Conservation (phyloP, 2,329 filamentous ascomycete species). For the Aschersonia sp. region DNA sequence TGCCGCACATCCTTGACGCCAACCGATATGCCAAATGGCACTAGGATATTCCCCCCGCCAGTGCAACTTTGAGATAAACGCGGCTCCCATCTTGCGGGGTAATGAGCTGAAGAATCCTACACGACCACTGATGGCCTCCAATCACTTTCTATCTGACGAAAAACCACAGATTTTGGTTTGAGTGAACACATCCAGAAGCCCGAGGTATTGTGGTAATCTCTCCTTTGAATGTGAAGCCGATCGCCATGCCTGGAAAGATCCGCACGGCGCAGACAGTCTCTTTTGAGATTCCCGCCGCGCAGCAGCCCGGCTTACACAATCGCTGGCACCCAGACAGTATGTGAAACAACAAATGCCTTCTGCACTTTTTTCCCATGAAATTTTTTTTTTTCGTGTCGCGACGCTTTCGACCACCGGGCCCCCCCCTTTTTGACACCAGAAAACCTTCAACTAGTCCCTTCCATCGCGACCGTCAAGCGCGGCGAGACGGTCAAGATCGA, state of each 20-base stretch:
- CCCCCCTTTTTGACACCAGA: not conserved
- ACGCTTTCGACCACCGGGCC: not conserved
- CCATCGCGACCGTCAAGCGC: conserved; percentile 57
- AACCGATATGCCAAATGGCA: not conserved
- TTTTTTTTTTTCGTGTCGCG: not conserved
- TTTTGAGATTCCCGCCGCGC: conserved; percentile 53
- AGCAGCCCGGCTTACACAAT: conserved; percentile 63
- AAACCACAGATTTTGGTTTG: too few species aligned
- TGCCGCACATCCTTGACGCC: too few species aligned
- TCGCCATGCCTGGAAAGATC: conserved; percentile 29
- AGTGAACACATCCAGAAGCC: not conserved
- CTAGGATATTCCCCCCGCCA: not conserved
- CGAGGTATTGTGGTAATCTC: not conserved
- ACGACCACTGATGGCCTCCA: not conserved
- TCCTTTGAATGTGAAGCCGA: not conserved
- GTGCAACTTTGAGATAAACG: not conserved
- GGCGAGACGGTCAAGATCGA: conserved; percentile 88
- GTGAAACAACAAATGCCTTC: conserved; percentile 7
- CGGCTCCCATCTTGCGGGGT: not conserved
- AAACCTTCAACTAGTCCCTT: conserved; percentile 46
- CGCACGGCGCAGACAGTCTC: conserved; percentile 38
- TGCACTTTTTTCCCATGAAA: not conserved
- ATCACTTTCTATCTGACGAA: not conserved
- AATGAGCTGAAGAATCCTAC: not conserved
- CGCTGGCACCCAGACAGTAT: conserved; percentile 85